phyloP scores from a whole-genome alignment of 2,329 filamentous ascomycete genomes.

The Aaosphaeria pasadenensis region DNA sequence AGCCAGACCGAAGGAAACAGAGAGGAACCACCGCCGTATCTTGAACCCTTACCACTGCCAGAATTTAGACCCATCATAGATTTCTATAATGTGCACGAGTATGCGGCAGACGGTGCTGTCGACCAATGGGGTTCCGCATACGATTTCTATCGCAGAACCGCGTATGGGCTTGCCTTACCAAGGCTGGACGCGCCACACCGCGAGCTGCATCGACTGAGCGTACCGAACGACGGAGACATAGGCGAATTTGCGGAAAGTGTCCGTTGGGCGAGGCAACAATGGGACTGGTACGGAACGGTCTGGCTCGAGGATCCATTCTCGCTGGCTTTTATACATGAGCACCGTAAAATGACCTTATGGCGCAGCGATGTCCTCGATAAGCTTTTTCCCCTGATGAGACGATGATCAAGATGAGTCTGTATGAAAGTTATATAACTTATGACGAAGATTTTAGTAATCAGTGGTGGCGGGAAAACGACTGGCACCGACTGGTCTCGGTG shows the following conservation, averaged over 20 bases:
- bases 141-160: background rate
- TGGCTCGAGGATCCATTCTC: background rate
- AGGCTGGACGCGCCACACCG: slow-evolving; percentile 14
- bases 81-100: background rate
- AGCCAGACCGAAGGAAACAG: too few relatives aligned
- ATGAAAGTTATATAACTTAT: too few relatives aligned
- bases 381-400: too few relatives aligned
- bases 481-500: too few relatives aligned
- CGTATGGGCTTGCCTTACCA: background rate
- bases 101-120: background rate
- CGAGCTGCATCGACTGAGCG: slow-evolving; percentile 21
- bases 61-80: slow-evolving; percentile 1
- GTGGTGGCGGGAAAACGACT: too few relatives aligned
- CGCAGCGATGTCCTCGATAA: background rate
- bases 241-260: slow-evolving; percentile 33
- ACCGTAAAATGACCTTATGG: background rate
- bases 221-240: slow-evolving; percentile 10
- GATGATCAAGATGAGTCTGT: too few relatives aligned
- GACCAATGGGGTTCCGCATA: background rate
- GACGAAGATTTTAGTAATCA: too few relatives aligned
- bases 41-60: background rate
- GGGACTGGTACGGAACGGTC: slow-evolving; percentile 10
- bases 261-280: slow-evolving; percentile 30
- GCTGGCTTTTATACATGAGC: background rate
- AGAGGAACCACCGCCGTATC: background rate